Evolutionary conservation across 2,329 filamentous ascomycete genomes (phyloP), one percentile per base, ranked within the genome.

Genomic region (Fusarium pilosicola): DNA sequence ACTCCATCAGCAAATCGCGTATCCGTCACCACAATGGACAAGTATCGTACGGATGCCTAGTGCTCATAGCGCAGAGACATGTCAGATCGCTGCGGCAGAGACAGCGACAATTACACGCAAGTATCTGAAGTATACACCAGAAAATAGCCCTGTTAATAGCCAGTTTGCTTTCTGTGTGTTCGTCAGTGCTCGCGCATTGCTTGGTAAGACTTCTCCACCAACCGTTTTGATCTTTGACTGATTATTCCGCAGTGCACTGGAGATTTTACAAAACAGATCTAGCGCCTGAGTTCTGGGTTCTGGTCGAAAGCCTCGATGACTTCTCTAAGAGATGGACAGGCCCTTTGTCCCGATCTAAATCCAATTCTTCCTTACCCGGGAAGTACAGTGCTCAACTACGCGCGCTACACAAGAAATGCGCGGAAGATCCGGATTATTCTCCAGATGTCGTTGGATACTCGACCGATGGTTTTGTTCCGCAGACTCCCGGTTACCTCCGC

Each of bases 101-200:
- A 86, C 83, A 0, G 80, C 85, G 0, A 83, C 81, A 3, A 88
- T 88, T 36, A 82, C 82, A 0, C 77, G 81, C 10, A 86, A 87
- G 61, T 88, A 86, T 65, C 78, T 88, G 3, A 80, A 83, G 28
- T 79, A 83, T 68, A 80, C 82, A 3, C 71, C 79, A 5, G 39
- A 57, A 4, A 60, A 55, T 4, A 73, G 65, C 8, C 74, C 70
- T 1, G 62, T 77, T 3, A 76, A 74, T 12, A 70, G 71, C 4
- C 85, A 86, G 42, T 86, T 86, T 70, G 80, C 84, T 0, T 85
- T 87, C 39, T 87, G 85, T 65, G 79, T 84, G 1, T 88, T 85
- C 49, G 79, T 87, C 14, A 84, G 82, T n/a, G 85, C 81, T 0
- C 78, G 85, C 15, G 81, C 85, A 7, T 76, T 87, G 1, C 77